Percentiles rank a stretch among this genome's conserved stretches.
These are phyloP conservation scores for Pleurotus cornucopiae DNA, from an alignment of 768 basidiomycete species.

Conservation along the genomic window DNA sequence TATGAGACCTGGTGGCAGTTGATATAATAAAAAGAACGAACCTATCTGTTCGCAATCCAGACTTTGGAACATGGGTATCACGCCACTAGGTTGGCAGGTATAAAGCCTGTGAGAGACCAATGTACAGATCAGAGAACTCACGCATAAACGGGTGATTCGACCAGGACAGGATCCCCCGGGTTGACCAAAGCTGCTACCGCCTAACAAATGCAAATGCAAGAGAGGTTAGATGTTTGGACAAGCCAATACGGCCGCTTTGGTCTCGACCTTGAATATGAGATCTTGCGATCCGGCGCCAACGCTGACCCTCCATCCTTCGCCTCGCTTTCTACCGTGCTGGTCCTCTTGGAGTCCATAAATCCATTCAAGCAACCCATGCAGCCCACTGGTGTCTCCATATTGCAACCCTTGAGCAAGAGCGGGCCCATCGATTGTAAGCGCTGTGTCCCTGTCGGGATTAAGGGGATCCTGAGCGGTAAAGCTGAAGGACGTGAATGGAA, in stretches of 20 bases:
- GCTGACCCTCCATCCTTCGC: conserved; percentile 71
- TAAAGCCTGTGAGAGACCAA: conserved; percentile 7
- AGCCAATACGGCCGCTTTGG: not conserved
- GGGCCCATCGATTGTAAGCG: conserved; percentile 48
- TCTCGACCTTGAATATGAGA: conserved; percentile 74
- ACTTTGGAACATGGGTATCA: conserved; percentile 58
- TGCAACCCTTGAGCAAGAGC: conserved; percentile 72
- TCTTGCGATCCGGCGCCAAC: conserved; percentile 89
- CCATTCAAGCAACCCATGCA: conserved; percentile 64
- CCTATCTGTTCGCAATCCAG: conserved; percentile 59
- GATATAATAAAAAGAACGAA: conserved; percentile 18
- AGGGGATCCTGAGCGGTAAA: conserved; percentile 54
- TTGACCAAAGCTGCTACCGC: conserved; percentile 68
- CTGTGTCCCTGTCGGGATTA: conserved; percentile 37
- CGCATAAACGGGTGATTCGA: conserved; percentile 83
- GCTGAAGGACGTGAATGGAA: conserved; percentile 83
- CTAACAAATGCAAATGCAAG: conserved; percentile 30
- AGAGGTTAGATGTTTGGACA: not conserved
- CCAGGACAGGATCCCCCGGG: conserved; percentile 74
- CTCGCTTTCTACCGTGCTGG: conserved; percentile 57
- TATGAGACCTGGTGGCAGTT: not conserved
- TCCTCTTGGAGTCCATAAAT: conserved; percentile 64
- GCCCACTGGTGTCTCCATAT: conserved; percentile 69
- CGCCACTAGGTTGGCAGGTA: conserved; percentile 39
- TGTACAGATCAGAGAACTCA: conserved; percentile 23